Evolutionary conservation across 129 eudicot genomes (phyloP).

Genomic region (Rutidosis leptorrhynchoides): DNA sequence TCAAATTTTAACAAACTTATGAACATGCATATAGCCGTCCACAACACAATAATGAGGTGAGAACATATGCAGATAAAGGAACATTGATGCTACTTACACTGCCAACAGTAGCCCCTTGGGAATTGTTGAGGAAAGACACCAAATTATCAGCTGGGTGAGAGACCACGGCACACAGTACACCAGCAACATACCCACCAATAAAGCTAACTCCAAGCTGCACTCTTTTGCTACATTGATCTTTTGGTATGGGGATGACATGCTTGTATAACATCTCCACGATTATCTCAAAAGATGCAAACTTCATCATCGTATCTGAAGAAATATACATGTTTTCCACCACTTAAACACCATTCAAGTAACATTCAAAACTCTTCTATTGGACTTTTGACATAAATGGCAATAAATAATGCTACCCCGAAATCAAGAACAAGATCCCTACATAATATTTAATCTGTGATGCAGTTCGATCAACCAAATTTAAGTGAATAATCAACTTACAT

Average conservation of each 20-base stretch:
- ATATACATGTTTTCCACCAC: slow-evolving; percentile 8
- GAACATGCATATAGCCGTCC: not conserved
- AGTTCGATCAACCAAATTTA: not conserved
- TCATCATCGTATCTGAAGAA: slow-evolving; percentile 88
- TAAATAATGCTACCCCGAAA: not conserved
- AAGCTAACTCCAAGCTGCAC: slow-evolving; percentile 91
- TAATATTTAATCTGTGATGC: not conserved
- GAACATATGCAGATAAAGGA: not conserved
- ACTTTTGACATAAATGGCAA: not conserved
- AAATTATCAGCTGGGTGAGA: slow-evolving; percentile 96
- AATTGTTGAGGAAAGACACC: slow-evolving; percentile 87
- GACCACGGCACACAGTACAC: slow-evolving; percentile 76
- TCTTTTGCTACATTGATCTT: slow-evolving; percentile 68
- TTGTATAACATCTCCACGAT: slow-evolving; percentile 76
- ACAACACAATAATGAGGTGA: not conserved
- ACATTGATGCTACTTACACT: slow-evolving; percentile 41
- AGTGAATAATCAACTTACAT: slow-evolving; percentile 43
- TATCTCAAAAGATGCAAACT: slow-evolving; percentile 79
- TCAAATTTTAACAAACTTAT: not conserved
- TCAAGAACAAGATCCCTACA: not conserved
- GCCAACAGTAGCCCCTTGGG: slow-evolving; percentile 76
- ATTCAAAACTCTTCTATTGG: not conserved
- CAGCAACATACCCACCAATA: slow-evolving; percentile 88
- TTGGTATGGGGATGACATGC: slow-evolving; percentile 71
- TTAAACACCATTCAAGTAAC: not conserved